Evolutionary conservation across 768 basidiomycete species (phyloP), one percentile per base, ranked within the genome.

Genomic region (Hirschioporus abietinus): DNA sequence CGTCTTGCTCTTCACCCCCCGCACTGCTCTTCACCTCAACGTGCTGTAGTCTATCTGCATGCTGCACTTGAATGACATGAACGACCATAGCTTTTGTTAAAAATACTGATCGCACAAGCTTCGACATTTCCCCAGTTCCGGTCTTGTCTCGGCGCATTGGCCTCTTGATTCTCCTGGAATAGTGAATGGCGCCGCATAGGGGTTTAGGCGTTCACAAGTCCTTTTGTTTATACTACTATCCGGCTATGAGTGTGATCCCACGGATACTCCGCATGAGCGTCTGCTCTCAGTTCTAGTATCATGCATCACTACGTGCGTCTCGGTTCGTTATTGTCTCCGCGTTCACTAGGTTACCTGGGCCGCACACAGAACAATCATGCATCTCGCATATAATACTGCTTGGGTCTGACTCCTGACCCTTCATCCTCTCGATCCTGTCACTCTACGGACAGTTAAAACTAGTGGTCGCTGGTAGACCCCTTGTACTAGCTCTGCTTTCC

Each of bases 341-440:
- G 42, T 52, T 52, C 42, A 52, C 42, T 52, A 52, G 42, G 42
- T 52, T 52, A 52, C 42, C 12, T 20, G 42, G 42, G 42, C 42
- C 42, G 42, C 42, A 10, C 42, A 52, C 42, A 52, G 20, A 52
- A 52, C 42, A 52, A 52, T 52, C 42, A 52, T 52, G 42, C 12
- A 52, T 52, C 4, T 52, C 15, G 42, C 42, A 52, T 52, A 52
- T 52, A 52, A 52, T 10, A 52, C 42, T 20, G 42, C 42, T 52
- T 52, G 42, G 42, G 42, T 52, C 42, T 52, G 42, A 52, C 42
- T 52, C 42, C 42, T 15, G 4, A 52, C 42, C 42, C 42, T 20
- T 52, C 42, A 52, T 52, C 42, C 42, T 52, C 42, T 52, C 42
- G 42, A 52, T 52, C 42, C 42, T 52, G 42, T 52, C 42, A 52